Percentiles rank a stretch among this genome's conserved stretches.
Conservation (phyloP, 306 rosid species). For the Oemleria cerasiformis region DNA sequence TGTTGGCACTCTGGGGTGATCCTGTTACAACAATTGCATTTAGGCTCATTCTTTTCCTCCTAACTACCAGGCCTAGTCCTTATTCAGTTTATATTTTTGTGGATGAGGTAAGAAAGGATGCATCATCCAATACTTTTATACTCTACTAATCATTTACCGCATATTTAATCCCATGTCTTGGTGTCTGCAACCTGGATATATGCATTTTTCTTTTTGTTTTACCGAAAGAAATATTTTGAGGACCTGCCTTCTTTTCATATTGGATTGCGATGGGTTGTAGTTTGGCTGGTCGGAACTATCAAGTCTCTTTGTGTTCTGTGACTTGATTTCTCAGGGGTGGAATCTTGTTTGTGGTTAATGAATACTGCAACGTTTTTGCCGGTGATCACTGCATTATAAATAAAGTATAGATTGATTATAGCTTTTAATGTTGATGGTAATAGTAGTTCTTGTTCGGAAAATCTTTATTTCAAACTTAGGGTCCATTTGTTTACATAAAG, state of each 20-base stretch:
- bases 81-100: constrained; percentile 66
- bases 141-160: not conserved
- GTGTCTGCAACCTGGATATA: not conserved
- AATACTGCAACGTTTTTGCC: not conserved
- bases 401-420: not conserved
- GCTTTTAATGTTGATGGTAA: not conserved
- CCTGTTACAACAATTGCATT: constrained; percentile 37
- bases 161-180: not conserved
- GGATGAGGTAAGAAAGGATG: constrained; percentile 47
- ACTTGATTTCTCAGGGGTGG: not conserved
- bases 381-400: not conserved
- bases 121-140: constrained; percentile 12
- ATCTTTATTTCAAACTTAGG: constrained; percentile 24
- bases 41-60: constrained; percentile 54
- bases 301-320: not conserved
- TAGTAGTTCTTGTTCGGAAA: constrained; percentile 8
- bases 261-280: not conserved
- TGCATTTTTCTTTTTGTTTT: not conserved
- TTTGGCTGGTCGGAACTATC: not conserved
- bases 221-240: not conserved
- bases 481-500: too few relatives aligned
- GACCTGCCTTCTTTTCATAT: not conserved
- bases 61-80: constrained; percentile 71
- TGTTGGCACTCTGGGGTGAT: constrained; percentile 50
- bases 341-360: not conserved